Base-by-base conservation (phyloP, 345 rosid species). In the Gossypium mustelinum region DNA sequence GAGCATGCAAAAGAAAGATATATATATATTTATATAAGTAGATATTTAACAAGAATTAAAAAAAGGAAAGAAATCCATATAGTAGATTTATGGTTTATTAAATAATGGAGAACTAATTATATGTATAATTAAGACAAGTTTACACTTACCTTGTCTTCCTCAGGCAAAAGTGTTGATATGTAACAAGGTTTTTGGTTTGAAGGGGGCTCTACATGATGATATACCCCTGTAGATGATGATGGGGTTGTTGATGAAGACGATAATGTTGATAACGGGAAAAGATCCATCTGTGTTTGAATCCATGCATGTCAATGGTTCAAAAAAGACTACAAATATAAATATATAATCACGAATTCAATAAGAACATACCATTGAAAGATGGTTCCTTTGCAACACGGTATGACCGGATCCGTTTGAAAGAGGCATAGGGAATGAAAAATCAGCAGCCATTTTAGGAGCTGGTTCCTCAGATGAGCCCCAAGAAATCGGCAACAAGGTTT, bases 131-230 rank as follows among this genome's bases (percentile, higher is more conserved):
- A 41, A 20, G n/a, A 16, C n/a, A 44, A 56, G 61, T 10, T 45
- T 41, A 10, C 22, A n/a, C 63, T 71, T 79, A 73, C 89, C 90
- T 87, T 82, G 70, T 87, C 87, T 77, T 86, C 85, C 0, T 83
- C 82, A 6, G 83, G 83, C 80, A 60, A 70, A 7, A n/a, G 2
- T 39, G 57, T 1, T 78, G 80, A 29, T 74, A 76, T 29, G 79
- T 65, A 44, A 76, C 63, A 54, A 7, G 81, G 73, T 68, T 74
- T 77, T 85, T 87, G 96, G 90, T 71, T 84, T 83, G 89, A 83
- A 89, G 89, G 93, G 78, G 87, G 90, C 88, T 89, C 93, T 74
- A 80, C 76, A 70, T 69, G 77, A 75, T 75, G 77, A 75, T 20
- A 64, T n/a, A 55, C 27, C 60, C 63, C 89, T 67, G 79, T 78